Base-by-base conservation (phyloP, 208 protist genomes). In the Lotmaria passim region DNA sequence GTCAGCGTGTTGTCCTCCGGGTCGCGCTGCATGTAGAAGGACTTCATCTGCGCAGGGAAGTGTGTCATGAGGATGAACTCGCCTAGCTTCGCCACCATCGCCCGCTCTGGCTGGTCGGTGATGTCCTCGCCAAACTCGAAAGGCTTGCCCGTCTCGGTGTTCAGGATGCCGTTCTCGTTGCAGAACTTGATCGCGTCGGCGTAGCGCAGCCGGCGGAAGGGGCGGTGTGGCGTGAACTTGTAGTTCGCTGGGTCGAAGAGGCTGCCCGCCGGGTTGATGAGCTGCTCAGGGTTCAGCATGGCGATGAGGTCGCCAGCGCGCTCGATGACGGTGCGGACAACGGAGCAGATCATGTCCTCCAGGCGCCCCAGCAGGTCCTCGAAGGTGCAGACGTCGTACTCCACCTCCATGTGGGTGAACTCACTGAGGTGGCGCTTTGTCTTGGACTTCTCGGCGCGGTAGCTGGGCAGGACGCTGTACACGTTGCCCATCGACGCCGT, bases 11-110 rank as follows among this genome's bases (percentile, higher is more conserved):
- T 50, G 72, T 98, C 93, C 3, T 77, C 68, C 2, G 86, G 77
- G 81, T 91, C 93, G 33, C 90, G 87, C 75, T 93, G 78, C 98
- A 99, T 99, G 92, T 99, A 99, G 85, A 99, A 99, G 30, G 98
- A 92, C 82, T 99, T 99, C 88, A 99, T 98, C 34, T 85, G 83
- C 0, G 81, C 84, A 55, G 98, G 99, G 93, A 99, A 99, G 51
- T 98, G 79, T 12, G 82, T 98, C 93, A 99, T 91, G 30, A 99
- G 83, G 28, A 99, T 95, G 52, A 98, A 98, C 69, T 97, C 86
- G 47, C 97, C 96, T 26, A 99, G 98, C 64, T 90, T 87, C 56
- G 98, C 98, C 51, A 98, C 95, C 98, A 99, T 99, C 24, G 89
- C 83, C 47, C 99, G 87, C 85, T 99, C 98, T 47, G 97, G 98